Evolutionary conservation across 2,329 filamentous ascomycete species (phyloP).

Genomic region (Venturia aucupariae): DNA sequence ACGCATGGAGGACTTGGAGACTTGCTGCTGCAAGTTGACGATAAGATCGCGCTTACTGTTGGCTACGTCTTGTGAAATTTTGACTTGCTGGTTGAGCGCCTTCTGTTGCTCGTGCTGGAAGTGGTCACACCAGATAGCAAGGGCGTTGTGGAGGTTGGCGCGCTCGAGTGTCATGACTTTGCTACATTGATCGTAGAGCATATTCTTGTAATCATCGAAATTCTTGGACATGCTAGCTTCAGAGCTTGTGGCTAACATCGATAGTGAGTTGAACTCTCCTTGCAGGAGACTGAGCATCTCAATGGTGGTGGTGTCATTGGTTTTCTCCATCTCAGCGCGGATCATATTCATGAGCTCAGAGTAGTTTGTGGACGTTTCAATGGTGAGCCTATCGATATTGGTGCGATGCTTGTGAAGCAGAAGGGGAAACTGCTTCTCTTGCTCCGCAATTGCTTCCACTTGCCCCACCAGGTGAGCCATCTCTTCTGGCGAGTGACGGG

Average conservation of each 20-base stretch:
- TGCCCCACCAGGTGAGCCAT: background rate
- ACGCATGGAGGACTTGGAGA: background rate
- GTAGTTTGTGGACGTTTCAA: background rate
- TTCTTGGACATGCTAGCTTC: background rate
- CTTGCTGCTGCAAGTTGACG: background rate
- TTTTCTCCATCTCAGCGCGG: background rate
- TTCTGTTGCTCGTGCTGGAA: background rate
- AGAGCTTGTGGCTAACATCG: background rate
- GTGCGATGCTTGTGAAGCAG: background rate
- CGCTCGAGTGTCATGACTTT: background rate
- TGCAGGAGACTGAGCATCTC: constrained; percentile 1
- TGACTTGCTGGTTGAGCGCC: background rate
- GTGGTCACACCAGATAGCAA: background rate
- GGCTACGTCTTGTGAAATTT: background rate
- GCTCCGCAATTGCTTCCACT: background rate
- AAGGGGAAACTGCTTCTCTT: background rate
- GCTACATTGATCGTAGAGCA: background rate
- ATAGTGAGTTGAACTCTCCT: background rate
- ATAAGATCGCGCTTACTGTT: background rate
- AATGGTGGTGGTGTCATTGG: background rate
- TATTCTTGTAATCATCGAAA: background rate
- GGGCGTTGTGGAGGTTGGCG: background rate
- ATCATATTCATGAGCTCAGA: background rate
- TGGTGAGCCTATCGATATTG: background rate
- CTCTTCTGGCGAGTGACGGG: background rate